Conservation (phyloP, 495 filamentous ascomycete species). For the Penicillium samsonianum region DNA sequence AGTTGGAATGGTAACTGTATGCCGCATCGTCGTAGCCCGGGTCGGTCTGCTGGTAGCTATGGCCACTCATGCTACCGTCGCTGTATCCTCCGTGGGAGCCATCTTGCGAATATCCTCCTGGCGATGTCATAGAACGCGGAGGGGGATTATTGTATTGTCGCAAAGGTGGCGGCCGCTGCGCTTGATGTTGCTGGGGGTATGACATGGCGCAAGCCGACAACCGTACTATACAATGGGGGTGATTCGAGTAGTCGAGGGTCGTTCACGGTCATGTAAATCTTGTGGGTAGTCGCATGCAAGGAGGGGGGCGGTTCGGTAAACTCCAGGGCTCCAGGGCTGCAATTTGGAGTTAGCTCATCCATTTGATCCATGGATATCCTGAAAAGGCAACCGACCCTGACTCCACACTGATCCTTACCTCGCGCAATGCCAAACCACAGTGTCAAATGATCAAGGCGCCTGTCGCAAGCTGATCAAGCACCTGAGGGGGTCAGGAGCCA, state of each 20-base stretch:
- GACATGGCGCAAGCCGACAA: constrained; percentile 32
- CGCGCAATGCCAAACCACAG: background rate
- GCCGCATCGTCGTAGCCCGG: constrained; percentile 52
- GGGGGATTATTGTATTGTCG: constrained; percentile 51
- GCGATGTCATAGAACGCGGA: constrained; percentile 29
- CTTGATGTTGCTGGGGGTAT: constrained; percentile 30
- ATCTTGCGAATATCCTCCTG: constrained; percentile 48
- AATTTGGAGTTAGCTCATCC: background rate
- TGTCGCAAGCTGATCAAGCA: background rate
- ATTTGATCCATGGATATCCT: background rate
- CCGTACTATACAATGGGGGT: constrained; percentile 3
- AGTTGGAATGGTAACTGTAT: constrained; percentile 32
- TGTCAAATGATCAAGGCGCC: background rate
- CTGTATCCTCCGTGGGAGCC: constrained; percentile 48
- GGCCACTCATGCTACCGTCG: constrained; percentile 31
- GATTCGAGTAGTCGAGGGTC: constrained; percentile 4
- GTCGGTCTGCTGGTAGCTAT: constrained; percentile 20
- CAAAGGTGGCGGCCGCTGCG: constrained; percentile 50
- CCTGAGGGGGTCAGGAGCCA: background rate
- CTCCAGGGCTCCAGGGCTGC: constrained; percentile 1
- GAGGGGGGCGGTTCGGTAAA: constrained; percentile 5
- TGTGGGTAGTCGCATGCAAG: constrained; percentile 25
- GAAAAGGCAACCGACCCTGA: background rate
- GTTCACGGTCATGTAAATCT: constrained; percentile 5
- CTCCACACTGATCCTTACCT: background rate